phyloP scores from a whole-genome alignment of 345 rosid species.

The Brassica juncea region DNA sequence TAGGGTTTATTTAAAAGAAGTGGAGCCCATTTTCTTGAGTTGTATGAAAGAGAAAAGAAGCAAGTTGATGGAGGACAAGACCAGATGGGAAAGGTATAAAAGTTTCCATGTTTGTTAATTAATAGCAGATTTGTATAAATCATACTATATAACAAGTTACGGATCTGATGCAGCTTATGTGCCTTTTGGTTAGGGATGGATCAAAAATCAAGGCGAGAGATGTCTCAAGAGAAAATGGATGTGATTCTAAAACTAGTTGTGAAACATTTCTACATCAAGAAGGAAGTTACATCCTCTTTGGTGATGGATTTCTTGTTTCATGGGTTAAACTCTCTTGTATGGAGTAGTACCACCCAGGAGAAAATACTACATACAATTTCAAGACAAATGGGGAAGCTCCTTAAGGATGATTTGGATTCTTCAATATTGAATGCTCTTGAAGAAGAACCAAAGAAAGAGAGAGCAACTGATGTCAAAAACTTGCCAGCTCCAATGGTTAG shows the following conservation, averaged over 20 bases:
- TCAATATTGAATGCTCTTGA: constrained; percentile 88
- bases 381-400: constrained; percentile 55
- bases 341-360: background rate
- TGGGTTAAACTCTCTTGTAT: constrained; percentile 52
- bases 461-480: constrained; percentile 58
- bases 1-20: constrained; percentile 55
- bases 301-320: constrained; percentile 91
- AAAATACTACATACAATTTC: background rate
- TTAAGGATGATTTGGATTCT: constrained; percentile 91
- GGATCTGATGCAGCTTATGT: constrained; percentile 63
- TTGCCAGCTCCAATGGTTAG: constrained; percentile 62
- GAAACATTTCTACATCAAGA: constrained; percentile 78
- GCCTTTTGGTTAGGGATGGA: constrained; percentile 85
- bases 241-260: constrained; percentile 78
- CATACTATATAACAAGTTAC: background rate
- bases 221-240: constrained; percentile 86
- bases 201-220: constrained; percentile 58
- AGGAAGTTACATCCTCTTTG: constrained; percentile 86
- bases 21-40: constrained; percentile 14
- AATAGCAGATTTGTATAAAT: background rate
- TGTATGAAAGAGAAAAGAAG: constrained; percentile 82
- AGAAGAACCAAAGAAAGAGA: constrained; percentile 66
- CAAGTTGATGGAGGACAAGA: constrained; percentile 79
- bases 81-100: constrained; percentile 78
- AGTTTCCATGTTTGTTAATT: background rate